These are phyloP conservation scores for Diaporthe aspalathi DNA, from an alignment of 2,329 filamentous ascomycete species.

Conservation along the genomic window DNA sequence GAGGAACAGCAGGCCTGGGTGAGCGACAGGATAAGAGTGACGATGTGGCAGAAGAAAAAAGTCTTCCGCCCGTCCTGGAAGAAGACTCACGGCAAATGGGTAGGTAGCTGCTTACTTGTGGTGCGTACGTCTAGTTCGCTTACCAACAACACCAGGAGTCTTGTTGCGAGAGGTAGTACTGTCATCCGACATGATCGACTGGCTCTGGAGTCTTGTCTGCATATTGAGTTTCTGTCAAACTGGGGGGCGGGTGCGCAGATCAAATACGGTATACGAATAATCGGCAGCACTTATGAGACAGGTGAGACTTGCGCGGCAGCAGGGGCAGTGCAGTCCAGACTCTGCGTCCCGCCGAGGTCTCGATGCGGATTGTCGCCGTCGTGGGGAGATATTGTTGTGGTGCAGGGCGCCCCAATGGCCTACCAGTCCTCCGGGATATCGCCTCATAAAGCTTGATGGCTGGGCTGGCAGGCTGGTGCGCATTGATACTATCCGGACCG, in stretches of 20 bases:
- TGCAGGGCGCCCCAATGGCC: background rate
- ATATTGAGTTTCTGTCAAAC: background rate
- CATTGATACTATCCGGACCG: background rate
- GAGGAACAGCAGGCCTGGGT: background rate
- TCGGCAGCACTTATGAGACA: slow-evolving; percentile 34
- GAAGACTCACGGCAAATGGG: background rate
- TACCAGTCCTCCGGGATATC: background rate
- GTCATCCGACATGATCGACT: slow-evolving; percentile 20
- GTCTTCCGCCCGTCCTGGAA: background rate
- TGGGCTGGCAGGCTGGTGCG: background rate
- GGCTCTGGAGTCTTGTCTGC: background rate
- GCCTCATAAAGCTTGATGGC: background rate
- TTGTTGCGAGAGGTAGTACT: background rate
- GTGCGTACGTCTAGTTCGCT: slow-evolving; percentile 7
- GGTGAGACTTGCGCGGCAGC: slow-evolving; percentile 21
- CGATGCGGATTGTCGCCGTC: background rate
- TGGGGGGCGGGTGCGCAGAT: background rate
- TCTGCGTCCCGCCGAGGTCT: background rate
- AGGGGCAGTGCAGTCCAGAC: background rate
- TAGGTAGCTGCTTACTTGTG: slow-evolving; percentile 15
- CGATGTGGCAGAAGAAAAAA: background rate
- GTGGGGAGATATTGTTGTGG: background rate
- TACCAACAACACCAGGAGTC: background rate
- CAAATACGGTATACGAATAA: slow-evolving; percentile 21
- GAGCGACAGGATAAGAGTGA: background rate